Base-by-base conservation (phyloP, 805 yeast genomes). In the Barnettozyma californica region DNA sequence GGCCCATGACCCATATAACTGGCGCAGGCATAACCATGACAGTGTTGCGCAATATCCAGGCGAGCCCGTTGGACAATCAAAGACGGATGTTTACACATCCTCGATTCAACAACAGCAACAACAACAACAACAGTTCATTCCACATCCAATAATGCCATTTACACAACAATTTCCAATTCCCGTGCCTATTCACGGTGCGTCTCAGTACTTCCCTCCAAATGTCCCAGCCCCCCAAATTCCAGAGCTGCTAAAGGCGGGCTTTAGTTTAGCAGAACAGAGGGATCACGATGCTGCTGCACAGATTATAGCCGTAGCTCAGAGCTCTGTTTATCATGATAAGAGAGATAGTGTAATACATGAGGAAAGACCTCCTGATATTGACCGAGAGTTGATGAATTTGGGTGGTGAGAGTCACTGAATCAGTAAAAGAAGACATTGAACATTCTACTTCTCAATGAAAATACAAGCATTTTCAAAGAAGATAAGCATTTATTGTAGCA, bases 1-100 rank as follows among this genome's bases (percentile, higher is more conserved):
- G 51, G 66, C 67, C 37, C 77, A 73, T 52, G 57, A 53, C 11
- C 75, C 76, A 9, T 64, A 64, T 48, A 53, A 59, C 40, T 64
- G 71, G 70, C 41, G 41, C 41, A 38, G 27, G 13, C 27, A 38
- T 19, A 38, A 23, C 41, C 41, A 38, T 10, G 41, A 20, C 10
- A 20, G 3, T 9, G 11, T 38, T 20, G 27, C 14, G 5, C 23
- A 18, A 35, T 20, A 35, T 18, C 23, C 38, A 18, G 38, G 20
- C 23, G 38, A 20, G 16, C 33, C n/a, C 16, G 11, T 29, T 14
- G 33, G 14, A 14, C 33, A 29, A 11, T 8, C 33, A 29, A 29
- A 29, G 14, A 3, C 16, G n/a, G 16, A 29, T 29, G 9, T 13
- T 9, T 29, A 29, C 33, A 4, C 33, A 29, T 13, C n/a, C 33